These are phyloP conservation scores for Aspergillus candidus DNA, from an alignment of 2,329 filamentous ascomycete genomes.

Conservation along the genomic window DNA sequence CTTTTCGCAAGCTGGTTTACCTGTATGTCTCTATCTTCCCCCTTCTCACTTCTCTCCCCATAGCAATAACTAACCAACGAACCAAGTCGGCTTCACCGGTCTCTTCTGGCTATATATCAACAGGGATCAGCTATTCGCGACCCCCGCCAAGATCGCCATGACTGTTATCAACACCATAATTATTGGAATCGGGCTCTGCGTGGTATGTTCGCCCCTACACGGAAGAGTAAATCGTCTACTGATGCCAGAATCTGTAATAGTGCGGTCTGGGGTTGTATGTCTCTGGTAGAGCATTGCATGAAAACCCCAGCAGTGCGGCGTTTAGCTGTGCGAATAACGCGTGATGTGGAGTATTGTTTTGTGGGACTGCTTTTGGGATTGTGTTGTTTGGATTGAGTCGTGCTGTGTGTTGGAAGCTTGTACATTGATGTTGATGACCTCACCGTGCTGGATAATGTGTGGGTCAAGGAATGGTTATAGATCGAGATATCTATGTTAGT, in stretches of 20 bases:
- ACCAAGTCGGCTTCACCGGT: slow-evolving; percentile 15
- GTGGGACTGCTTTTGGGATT: too few relatives aligned
- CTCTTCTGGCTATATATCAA: slow-evolving; percentile 27
- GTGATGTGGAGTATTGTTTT: not conserved
- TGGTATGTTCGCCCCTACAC: slow-evolving; percentile 9
- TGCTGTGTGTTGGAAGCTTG: too few relatives aligned
- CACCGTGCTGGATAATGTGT: too few relatives aligned
- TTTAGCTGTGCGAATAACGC: slow-evolving; percentile 26
- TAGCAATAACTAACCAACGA: not conserved
- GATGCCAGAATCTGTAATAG: slow-evolving; percentile 10
- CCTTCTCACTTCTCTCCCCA: too few relatives aligned
- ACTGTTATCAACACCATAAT: slow-evolving; percentile 14
- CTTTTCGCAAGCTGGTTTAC: slow-evolving; percentile 62
- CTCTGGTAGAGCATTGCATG: slow-evolving; percentile 24
- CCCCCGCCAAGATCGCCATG: slow-evolving; percentile 17
- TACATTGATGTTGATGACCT: too few relatives aligned
- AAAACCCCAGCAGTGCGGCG: slow-evolving; percentile 21
- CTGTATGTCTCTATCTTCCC: slow-evolving; percentile 15
- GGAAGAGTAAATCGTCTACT: too few relatives aligned
- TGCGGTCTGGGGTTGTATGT: slow-evolving; percentile 29
- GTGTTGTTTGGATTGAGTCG: too few relatives aligned
- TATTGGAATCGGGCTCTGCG: slow-evolving; percentile 11
- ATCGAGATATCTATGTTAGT: too few relatives aligned
- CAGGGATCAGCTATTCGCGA: slow-evolving; percentile 16
- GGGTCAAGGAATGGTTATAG: too few relatives aligned